Conservation (phyloP, 768 basidiomycete genomes). For the Suillus discolor region DNA sequence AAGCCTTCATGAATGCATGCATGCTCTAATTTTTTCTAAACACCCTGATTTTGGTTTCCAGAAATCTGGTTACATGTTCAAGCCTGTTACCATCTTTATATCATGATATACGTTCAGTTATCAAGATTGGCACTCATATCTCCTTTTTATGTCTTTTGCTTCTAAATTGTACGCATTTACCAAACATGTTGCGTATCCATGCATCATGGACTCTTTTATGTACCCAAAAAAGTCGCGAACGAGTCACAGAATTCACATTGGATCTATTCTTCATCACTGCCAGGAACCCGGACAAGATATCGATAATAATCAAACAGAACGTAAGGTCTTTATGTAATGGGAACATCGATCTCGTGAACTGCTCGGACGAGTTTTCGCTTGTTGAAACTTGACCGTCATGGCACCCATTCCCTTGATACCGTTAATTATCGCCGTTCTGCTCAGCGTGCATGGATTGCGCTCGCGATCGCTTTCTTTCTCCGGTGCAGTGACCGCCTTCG, state of each 20-base stretch:
- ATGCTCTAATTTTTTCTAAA: not conserved
- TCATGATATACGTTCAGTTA: not conserved
- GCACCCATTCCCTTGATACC: conserved; percentile 41
- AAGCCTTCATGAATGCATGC: not conserved
- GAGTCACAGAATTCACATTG: not conserved
- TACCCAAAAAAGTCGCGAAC: too few relatives aligned
- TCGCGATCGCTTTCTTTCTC: conserved; percentile 76
- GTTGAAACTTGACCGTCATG: conserved; percentile 1
- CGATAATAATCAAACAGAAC: not conserved
- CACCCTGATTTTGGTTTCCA: not conserved
- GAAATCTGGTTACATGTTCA: not conserved
- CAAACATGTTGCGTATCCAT: not conserved
- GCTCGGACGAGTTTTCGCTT: not conserved
- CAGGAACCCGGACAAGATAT: too few relatives aligned
- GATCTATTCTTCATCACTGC: not conserved
- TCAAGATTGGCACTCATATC: not conserved
- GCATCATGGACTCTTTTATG: not conserved
- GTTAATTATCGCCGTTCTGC: conserved; percentile 48
- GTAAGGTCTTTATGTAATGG: not conserved
- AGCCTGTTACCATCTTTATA: not conserved
- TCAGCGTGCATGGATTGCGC: conserved; percentile 70
- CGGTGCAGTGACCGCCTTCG: conserved; percentile 76
- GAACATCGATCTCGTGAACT: not conserved
- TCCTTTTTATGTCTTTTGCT: not conserved
- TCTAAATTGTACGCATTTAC: not conserved